Percentiles rank a stretch among this genome's conserved stretches.
These are phyloP conservation scores for Actinidia arguta DNA, from an alignment of 179 eudicot species.

Conservation along the genomic window DNA sequence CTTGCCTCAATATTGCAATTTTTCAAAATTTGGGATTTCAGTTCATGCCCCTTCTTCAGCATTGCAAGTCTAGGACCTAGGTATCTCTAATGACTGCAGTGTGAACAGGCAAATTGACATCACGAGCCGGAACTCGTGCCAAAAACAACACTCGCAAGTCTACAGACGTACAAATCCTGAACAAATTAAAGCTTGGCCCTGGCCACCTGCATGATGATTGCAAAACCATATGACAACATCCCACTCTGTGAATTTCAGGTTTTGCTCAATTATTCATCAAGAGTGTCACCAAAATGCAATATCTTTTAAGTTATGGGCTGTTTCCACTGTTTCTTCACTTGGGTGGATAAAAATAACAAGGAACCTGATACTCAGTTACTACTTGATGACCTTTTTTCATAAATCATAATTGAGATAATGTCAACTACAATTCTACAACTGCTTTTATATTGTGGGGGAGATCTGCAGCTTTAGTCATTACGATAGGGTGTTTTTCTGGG, in stretches of 20 bases:
- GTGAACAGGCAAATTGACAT: conserved; percentile 95
- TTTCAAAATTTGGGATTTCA: conserved; percentile 37
- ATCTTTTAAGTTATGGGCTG: conserved; percentile 89
- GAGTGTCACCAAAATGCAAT: conserved; percentile 84
- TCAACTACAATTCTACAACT: conserved; percentile 90
- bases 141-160: conserved; percentile 92
- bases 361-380: conserved; percentile 92
- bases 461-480: conserved; percentile 95
- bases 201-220: conserved; percentile 98
- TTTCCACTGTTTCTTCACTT: conserved; percentile 94
- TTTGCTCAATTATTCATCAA: conserved; percentile 81
- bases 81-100: conserved; percentile 97
- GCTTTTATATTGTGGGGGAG: conserved; percentile 92
- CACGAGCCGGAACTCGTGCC: conserved; percentile 98
- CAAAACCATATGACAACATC: conserved; percentile 94
- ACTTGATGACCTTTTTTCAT: conserved; percentile 69
- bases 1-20: too few species aligned
- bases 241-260: conserved; percentile 83
- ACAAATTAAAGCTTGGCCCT: conserved; percentile 90
- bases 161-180: conserved; percentile 81
- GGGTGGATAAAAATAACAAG: conserved; percentile 84
- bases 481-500: conserved; percentile 73
- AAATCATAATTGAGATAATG: conserved; percentile 81
- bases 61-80: conserved; percentile 93
- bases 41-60: conserved; percentile 99